Base-by-base conservation (phyloP, 1,284 basidiomycete species). In the Flammula alnicola region DNA sequence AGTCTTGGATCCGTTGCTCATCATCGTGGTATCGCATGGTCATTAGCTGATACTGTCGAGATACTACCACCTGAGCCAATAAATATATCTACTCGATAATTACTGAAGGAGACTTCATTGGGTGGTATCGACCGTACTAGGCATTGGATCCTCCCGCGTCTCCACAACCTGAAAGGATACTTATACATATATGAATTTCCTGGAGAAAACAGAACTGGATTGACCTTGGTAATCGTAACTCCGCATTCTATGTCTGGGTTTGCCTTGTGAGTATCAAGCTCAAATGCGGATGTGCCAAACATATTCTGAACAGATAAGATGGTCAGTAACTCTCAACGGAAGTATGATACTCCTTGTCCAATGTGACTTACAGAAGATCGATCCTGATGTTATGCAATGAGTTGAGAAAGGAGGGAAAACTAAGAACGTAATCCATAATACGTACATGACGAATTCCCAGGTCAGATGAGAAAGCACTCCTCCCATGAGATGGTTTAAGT, bases 191-290 rank as follows among this genome's bases (percentile, higher is more conserved):
- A 26, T 4, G n/a, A 10, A n/a, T n/a, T n/a, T n/a, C n/a, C 16
- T 29, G 19, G 14, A 20, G 27, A 44, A 46, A 26, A 12, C n/a
- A 14, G 4, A 14, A 19, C 14, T 12, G 7, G 3, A 44, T 52
- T 16, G 12, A 68, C 71, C 58, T 71, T 71, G 6, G 71, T 72
- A 23, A 72, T 67, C 27, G 66, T 70, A 26, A 73, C 68, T 3
- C 69, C 71, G 31, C 61, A 70, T 45, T 68, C 67, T 0, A 65
- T 49, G 30, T 67, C 63, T 16, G 49, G 47, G 52, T 40, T 55
- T 1, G 41, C 27, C 31, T 57, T 59, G 6, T 50, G 55, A 10
- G 47, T 54, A 33, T 68, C 65, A 3, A 71, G 60, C 51, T 72
- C 70, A 35, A 68, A 70, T 23, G 65, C 49, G 3, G 57, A 58